phyloP scores from a whole-genome alignment of 2,329 filamentous ascomycete species.

The Colletotrichum lupini region DNA sequence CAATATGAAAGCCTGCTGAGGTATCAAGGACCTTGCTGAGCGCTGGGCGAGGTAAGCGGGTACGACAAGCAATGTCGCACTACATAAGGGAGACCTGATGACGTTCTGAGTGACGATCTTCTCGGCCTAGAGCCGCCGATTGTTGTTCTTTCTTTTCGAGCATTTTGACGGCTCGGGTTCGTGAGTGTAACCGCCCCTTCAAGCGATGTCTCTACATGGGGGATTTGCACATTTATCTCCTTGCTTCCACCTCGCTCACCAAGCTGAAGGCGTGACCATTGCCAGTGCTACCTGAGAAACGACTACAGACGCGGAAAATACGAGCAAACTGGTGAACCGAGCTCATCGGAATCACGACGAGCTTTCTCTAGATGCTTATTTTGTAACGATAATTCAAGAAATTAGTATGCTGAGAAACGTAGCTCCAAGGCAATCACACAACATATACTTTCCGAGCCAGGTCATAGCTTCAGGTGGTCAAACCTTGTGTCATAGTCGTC shows the following conservation, averaged over 20 bases:
- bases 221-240: background rate
- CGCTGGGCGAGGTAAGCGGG: no score
- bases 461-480: no score
- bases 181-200: background rate
- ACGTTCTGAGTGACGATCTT: background rate
- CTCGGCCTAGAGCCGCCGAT: background rate
- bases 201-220: background rate
- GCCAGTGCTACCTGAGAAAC: background rate
- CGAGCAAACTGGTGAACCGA: no score
- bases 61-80: background rate
- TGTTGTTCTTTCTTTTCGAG: background rate
- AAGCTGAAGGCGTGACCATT: background rate
- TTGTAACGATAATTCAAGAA: background rate
- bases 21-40: background rate
- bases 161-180: background rate
- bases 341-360: background rate
- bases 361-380: background rate
- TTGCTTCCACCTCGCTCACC: background rate
- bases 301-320: background rate
- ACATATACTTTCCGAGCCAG: no score
- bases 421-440: no score
- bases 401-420: no score
- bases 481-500: no score
- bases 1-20: background rate
- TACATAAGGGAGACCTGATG: background rate